Percentiles rank a stretch among this genome's conserved stretches.
Evolutionary conservation across 116 monocot species (phyloP).

Genomic region (Dioscorea cayenensis): DNA sequence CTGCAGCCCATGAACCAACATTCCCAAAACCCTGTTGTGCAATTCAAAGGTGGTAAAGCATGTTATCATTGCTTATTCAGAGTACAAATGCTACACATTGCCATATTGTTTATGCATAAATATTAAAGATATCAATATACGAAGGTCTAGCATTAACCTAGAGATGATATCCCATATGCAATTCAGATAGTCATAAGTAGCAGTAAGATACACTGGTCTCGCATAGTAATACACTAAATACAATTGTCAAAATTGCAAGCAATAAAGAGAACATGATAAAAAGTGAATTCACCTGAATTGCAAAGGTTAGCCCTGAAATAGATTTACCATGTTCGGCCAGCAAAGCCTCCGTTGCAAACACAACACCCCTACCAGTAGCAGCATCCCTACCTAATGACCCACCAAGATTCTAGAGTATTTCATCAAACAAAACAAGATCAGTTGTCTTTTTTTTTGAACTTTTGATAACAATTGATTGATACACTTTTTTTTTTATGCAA

Average conservation of each 20-base stretch:
- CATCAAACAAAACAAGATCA: background rate
- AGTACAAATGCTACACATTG: no score
- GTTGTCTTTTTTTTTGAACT: background rate
- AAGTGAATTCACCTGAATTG: conserved; percentile 48
- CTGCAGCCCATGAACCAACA: conserved; percentile 86
- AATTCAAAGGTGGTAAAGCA: background rate
- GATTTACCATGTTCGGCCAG: conserved; percentile 72
- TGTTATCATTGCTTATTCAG: background rate
- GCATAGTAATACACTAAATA: background rate
- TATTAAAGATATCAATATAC: no score
- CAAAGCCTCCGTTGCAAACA: conserved; percentile 72
- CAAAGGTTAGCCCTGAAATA: conserved; percentile 66
- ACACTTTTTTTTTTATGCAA: no score
- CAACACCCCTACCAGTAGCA: conserved; percentile 84
- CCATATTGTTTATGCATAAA: no score
- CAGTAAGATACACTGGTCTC: no score
- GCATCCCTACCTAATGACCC: conserved; percentile 91
- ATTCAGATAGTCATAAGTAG: no score
- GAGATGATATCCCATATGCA: no score
- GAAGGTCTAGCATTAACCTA: no score
- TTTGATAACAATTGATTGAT: background rate
- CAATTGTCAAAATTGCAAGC: background rate
- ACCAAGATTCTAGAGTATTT: conserved; percentile 70
- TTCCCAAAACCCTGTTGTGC: conserved; percentile 59
- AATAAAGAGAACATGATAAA: background rate